Percentiles rank a stretch among this genome's conserved stretches.
These are phyloP conservation scores for Aspergillus sp. DNA, from an alignment of 2,329 filamentous ascomycete genomes.

Conservation along the genomic window DNA sequence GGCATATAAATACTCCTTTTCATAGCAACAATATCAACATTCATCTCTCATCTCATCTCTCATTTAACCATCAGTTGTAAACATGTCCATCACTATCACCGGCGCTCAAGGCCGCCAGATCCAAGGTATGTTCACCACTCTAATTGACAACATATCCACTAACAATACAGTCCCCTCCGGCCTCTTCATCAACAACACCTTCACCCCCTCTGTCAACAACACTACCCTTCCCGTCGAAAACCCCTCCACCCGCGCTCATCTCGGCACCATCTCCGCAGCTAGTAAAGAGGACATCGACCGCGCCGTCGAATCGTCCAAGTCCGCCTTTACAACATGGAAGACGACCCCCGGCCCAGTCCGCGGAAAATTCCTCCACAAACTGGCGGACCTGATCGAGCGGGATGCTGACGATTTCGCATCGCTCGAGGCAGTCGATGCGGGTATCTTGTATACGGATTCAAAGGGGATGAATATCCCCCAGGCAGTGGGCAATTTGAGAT, in stretches of 20 bases:
- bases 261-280: conserved; percentile 19
- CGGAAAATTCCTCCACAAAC: conserved; percentile 14
- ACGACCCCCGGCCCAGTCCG: conserved; percentile 13
- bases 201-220: conserved; percentile 13
- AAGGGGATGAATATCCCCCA: conserved; percentile 19
- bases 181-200: conserved; percentile 25
- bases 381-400: conserved; percentile 23
- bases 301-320: conserved; percentile 15
- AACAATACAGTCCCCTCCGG: conserved; percentile 17
- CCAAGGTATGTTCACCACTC: conserved; percentile 2
- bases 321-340: conserved; percentile 19
- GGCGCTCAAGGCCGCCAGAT: conserved; percentile 14
- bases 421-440: conserved; percentile 21
- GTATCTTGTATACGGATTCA: conserved; percentile 17
- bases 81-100: neutral
- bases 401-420: conserved; percentile 21
- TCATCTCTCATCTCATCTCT: too few species aligned
- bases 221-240: conserved; percentile 18
- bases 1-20: too few species aligned
- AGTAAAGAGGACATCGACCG: conserved; percentile 18
- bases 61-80: too few species aligned
- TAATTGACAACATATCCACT: neutral
- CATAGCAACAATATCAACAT: too few species aligned
- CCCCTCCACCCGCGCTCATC: conserved; percentile 16
- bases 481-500: conserved; percentile 16